Evolutionary conservation across 306 rosid species (phyloP).

Genomic region (Inga oerstediana): DNA sequence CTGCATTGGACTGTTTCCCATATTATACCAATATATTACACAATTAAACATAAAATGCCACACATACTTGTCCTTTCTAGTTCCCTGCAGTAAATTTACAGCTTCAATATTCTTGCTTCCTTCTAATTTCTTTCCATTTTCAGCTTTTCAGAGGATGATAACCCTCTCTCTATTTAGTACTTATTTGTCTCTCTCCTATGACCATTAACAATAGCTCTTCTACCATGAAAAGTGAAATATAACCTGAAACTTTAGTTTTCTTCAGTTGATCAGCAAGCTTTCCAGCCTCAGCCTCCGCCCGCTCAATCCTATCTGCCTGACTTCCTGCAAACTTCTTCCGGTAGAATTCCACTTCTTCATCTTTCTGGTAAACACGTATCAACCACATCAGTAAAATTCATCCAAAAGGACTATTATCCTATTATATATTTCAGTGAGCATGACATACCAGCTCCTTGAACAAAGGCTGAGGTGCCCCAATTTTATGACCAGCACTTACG

Average conservation of each 20-base stretch:
- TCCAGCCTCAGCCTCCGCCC: constrained; percentile 86
- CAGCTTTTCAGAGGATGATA: constrained; percentile 4
- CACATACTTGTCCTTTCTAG: background rate
- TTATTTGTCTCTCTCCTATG: background rate
- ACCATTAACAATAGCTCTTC: background rate
- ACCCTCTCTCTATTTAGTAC: background rate
- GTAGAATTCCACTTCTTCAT: constrained; percentile 76
- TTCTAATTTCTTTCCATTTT: constrained; percentile 16
- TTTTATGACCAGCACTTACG: constrained; percentile 76
- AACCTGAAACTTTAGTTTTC: constrained; percentile 80
- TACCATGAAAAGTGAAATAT: constrained; percentile 16
- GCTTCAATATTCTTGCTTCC: background rate
- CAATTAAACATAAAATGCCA: background rate
- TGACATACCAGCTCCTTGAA: constrained; percentile 84
- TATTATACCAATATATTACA: background rate
- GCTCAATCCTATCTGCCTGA: constrained; percentile 82
- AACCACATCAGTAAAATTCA: constrained; percentile 26
- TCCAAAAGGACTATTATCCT: constrained; percentile 1
- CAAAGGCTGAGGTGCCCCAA: constrained; percentile 85
- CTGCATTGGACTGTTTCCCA: background rate
- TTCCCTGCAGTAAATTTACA: background rate
- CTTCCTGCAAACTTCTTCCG: constrained; percentile 87
- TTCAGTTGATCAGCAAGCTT: constrained; percentile 70
- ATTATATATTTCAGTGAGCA: constrained; percentile 12
- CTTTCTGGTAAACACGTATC: constrained; percentile 59